Evolutionary conservation across 1,284 basidiomycete genomes (phyloP).

Genomic region (Trichosporon ovoides): DNA sequence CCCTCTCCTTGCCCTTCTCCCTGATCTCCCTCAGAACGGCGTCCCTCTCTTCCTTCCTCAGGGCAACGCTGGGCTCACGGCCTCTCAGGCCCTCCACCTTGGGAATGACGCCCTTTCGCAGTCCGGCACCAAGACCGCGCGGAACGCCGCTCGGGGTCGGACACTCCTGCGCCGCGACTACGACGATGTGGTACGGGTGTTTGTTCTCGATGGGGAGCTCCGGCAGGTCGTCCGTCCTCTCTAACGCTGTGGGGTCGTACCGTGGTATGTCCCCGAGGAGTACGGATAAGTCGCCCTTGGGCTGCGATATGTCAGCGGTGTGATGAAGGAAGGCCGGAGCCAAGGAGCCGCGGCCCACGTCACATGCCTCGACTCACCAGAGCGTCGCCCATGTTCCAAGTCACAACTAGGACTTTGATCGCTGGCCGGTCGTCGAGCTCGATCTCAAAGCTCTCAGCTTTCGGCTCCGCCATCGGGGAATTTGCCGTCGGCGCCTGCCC

Average conservation of each 20-base stretch:
- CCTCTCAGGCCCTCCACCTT: constrained; percentile 5
- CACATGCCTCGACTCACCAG: constrained; percentile 35
- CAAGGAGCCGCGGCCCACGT: neutral
- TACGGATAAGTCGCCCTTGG: constrained; percentile 52
- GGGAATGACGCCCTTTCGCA: constrained; percentile 43
- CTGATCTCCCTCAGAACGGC: constrained; percentile 15
- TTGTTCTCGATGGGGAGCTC: constrained; percentile 32
- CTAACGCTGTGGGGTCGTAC: constrained; percentile 36
- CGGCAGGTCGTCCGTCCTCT: constrained; percentile 23
- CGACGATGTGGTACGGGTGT: constrained; percentile 54
- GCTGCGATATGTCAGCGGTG: constrained; percentile 22
- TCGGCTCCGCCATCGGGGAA: constrained; percentile 4
- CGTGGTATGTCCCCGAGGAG: constrained; percentile 50
- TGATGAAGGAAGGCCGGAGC: neutral
- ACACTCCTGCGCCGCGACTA: constrained; percentile 52
- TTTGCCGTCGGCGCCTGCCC: neutral
- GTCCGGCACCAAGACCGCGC: constrained; percentile 43
- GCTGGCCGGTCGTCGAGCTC: constrained; percentile 32
- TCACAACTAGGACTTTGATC: constrained; percentile 52
- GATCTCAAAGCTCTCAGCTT: neutral
- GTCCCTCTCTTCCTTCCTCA: constrained; percentile 30
- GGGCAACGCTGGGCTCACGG: constrained; percentile 25
- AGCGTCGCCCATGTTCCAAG: constrained; percentile 54
- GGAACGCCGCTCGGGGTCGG: constrained; percentile 48
- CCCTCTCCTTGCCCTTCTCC: constrained; percentile 22